Percentiles rank a stretch among this genome's conserved stretches.
phyloP scores from a whole-genome alignment of 2,329 filamentous ascomycete species.

The Myriosclerotinia curreyana region DNA sequence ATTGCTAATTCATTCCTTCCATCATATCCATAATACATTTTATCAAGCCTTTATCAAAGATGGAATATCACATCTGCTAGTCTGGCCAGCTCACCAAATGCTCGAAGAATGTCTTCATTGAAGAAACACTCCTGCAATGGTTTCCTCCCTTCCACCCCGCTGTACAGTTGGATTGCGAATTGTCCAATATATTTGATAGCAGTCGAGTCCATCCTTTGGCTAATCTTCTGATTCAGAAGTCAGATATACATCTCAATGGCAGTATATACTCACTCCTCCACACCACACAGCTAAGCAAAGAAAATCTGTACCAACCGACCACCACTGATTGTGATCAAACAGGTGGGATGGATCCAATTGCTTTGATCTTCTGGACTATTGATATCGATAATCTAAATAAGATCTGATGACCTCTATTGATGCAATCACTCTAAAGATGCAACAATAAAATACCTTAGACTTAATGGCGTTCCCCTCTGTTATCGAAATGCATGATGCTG shows the following conservation, averaged over 20 bases:
- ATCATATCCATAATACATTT: conserved; percentile 29
- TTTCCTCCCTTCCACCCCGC: conserved; percentile 38
- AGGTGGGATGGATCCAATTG: conserved; percentile 25
- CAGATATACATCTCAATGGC: conserved; percentile 32
- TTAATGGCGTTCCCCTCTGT: conserved; percentile 28
- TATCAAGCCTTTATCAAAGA: conserved; percentile 17
- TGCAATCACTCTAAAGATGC: conserved; percentile 36
- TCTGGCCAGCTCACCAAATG: conserved; percentile 35
- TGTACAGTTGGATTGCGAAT: conserved; percentile 35
- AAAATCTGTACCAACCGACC: conserved; percentile 32
- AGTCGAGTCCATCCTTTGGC: conserved; percentile 32
- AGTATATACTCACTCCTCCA: conserved; percentile 24
- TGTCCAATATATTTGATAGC: conserved; percentile 34
- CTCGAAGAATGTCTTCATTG: conserved; percentile 25
- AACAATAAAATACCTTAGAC: conserved; percentile 29
- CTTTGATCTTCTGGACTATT: conserved; percentile 26
- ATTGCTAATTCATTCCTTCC: conserved; percentile 21
- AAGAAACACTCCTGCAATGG: conserved; percentile 34
- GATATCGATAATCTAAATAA: conserved; percentile 31
- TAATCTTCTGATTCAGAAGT: conserved; percentile 33
- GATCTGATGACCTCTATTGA: conserved; percentile 33
- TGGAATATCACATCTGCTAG: conserved; percentile 31
- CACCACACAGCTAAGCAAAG: conserved; percentile 35
- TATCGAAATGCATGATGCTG: conserved; percentile 35
- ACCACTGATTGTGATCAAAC: conserved; percentile 23